Evolutionary conservation across 2,329 filamentous ascomycete species (phyloP), one percentile per base, ranked within the genome.

Genomic region (Rutstroemia sp.): DNA sequence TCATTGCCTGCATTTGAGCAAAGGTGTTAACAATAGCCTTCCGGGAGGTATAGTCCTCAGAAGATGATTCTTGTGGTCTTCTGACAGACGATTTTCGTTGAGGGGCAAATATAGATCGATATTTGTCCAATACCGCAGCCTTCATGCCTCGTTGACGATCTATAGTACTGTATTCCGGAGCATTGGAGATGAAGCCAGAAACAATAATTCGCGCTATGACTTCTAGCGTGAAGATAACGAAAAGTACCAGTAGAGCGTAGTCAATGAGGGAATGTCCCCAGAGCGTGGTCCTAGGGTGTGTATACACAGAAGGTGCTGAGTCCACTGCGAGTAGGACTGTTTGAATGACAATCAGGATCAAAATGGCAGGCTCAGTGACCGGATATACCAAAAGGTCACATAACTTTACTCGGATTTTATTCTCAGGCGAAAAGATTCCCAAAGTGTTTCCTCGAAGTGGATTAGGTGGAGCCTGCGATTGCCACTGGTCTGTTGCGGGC

Each of bases 121-220:
- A 88, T 71, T 92, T 92, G 59, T 89, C 85, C 44, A 83, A 75
- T 19, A 96, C 75, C 10, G 87, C 88, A 61, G 86, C 84, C 52
- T 82, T 83, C 8, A 96, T 73, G 10, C 91, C 89, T 34, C 86
- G 78, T 61, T 86, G 82, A 53, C 89, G 82, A 70, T 95, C 88
- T 60, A 95, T 88, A 5, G 91, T 95, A 71, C 89, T 96, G 71
- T 96, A 96, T 68, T 96, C 92, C 8, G 83, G 76, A 1, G 94
- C 88, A 68, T 99, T 99, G 62, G 95, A 76, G 34, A 99, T 78
- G 64, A 99, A 88, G 0, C 94, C 95, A 0, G 94, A 99, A 0
- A 99, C 95, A 58, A 99, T 86, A 44, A 92, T 86, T 55, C 92
- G 87, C 59, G 89, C 84, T 55, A 87, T 75, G 38, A 95, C 79